Evolutionary conservation across 1,284 basidiomycete genomes (phyloP), one percentile per base, ranked within the genome.

Genomic region (Trichosporon asahii): DNA sequence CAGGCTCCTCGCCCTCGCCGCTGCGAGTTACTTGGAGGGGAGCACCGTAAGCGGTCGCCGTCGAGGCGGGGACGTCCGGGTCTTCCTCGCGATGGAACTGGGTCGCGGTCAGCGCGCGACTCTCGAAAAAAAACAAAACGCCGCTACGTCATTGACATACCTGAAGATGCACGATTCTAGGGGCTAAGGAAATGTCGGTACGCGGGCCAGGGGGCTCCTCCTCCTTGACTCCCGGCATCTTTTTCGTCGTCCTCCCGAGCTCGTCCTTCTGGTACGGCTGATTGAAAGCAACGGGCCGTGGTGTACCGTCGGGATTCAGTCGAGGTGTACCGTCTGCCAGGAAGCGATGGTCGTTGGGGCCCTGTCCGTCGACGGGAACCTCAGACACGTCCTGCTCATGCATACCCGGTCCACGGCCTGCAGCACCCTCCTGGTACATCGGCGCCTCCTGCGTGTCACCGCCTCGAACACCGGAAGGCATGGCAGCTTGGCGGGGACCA

Each of bases 131-230:
- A 61, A 33, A n/a, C 4, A 61, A 27, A 4, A 33, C 27, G 53
- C 9, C 27, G 29, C 27, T 61, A 61, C 57, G 57, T 61, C 57
- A 61, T 61, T 18, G 21, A 72, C 79, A 75, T 70, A 82, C 82
- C 69, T 81, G 78, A 40, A 81, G 74, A 33, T 79, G 74, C 2
- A 77, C 68, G 27, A 80, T 69, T 31, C 82, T 69, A 0, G 82
- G 78, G 46, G 78, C 71, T 15, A 83, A 75, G n/a, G 76, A 77
- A 65, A 84, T 82, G 49, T 78, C 77, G 66, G 78, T 79, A 40
- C 76, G 70, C 3, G 80, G 77, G 14, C 82, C 81, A 1, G 82
- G 82, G 35, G 71, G 61, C 57, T 79, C 79, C 53, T 81, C 76
- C 1, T 73, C 55, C 69, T 82, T 81, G n/a, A 81, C 75, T 4